phyloP scores from a whole-genome alignment of 2,329 filamentous ascomycete genomes.

The Arachnopeziza araneosa region DNA sequence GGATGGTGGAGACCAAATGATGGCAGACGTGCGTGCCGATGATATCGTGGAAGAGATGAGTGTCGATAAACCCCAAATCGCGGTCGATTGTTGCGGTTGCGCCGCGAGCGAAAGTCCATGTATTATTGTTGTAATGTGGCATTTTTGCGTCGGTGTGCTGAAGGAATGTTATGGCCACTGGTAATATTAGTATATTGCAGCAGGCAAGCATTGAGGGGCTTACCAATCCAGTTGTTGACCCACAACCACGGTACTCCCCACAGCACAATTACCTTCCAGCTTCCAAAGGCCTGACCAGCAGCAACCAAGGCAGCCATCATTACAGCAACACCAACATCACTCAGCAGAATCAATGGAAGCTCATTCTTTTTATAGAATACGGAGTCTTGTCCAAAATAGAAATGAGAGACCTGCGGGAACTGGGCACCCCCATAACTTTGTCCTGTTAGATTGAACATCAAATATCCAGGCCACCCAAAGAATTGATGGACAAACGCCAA shows the following conservation, averaged over 20 bases:
- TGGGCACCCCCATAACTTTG: conserved; percentile 28
- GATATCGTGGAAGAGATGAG: conserved; percentile 62
- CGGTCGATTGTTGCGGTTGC: conserved; percentile 59
- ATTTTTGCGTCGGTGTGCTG: conserved; percentile 60
- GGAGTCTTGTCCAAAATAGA: conserved; percentile 57
- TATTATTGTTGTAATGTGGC: conserved; percentile 52
- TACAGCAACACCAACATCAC: conserved; percentile 53
- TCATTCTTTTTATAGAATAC: conserved; percentile 56
- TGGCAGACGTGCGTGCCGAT: conserved; percentile 60
- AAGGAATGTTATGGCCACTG: conserved; percentile 69
- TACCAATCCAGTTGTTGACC: conserved; percentile 61
- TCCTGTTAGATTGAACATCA: conserved; percentile 48
- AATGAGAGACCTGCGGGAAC: conserved; percentile 28
- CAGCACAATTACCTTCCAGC: conserved; percentile 50
- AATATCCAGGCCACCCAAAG: conserved; percentile 59
- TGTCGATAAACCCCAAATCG: conserved; percentile 58
- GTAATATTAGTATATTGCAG: conserved; percentile 6
- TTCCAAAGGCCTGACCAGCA: conserved; percentile 47
- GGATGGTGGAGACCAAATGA: conserved; percentile 56
- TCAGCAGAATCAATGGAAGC: conserved; percentile 49
- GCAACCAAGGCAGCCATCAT: conserved; percentile 45
- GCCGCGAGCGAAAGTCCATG: conserved; percentile 58
- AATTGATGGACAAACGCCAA: conserved; percentile 57
- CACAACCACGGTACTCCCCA: conserved; percentile 63
- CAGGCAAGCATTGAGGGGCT: conserved; percentile 24